A percentile compares a stretch with the other conserved stretches of the same genome.
Conservation (phyloP, 2,329 filamentous ascomycete genomes). For the Orbilia ellipsospora region DNA sequence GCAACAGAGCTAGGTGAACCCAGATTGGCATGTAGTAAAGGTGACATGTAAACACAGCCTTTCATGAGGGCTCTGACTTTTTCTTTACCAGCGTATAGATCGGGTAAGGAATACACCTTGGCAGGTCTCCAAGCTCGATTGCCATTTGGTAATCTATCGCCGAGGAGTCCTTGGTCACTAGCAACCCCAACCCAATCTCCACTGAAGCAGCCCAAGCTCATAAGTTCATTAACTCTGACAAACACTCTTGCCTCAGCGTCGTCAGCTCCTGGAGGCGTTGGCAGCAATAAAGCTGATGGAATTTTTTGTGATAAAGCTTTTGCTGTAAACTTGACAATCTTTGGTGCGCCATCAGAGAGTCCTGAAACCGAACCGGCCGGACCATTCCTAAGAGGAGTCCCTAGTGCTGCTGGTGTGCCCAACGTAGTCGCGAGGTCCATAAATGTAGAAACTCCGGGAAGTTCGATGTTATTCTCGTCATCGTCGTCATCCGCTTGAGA, state of each 20-base stretch:
- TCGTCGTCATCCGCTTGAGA: slow-evolving; percentile 60
- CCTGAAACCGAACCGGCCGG: slow-evolving; percentile 67
- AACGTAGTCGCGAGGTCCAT: slow-evolving; percentile 51
- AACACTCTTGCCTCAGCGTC: slow-evolving; percentile 90
- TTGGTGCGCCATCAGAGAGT: slow-evolving; percentile 68
- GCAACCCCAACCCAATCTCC: slow-evolving; percentile 83
- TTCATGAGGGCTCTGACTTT: slow-evolving; percentile 55
- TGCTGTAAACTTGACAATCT: slow-evolving; percentile 53
- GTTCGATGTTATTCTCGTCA: slow-evolving; percentile 39
- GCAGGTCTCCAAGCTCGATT: slow-evolving; percentile 77
- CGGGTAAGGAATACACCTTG: slow-evolving; percentile 88
- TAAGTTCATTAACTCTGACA: slow-evolving; percentile 85
- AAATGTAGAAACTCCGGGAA: slow-evolving; percentile 50
- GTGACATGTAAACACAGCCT: slow-evolving; percentile 77
- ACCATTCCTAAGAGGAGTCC: slow-evolving; percentile 45
- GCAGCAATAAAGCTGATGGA: slow-evolving; percentile 81
- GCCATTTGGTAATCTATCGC: slow-evolving; percentile 52
- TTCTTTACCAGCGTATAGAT: slow-evolving; percentile 71
- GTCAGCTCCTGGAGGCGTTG: slow-evolving; percentile 78
- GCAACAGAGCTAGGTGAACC: slow-evolving; percentile 62
- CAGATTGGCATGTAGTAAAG: slow-evolving; percentile 86
- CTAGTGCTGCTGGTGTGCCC: slow-evolving; percentile 42
- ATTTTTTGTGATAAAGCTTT: slow-evolving; percentile 66
- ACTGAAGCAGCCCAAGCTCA: slow-evolving; percentile 94
- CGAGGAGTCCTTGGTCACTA: slow-evolving; percentile 61